Conservation (phyloP, 805 yeast genomes). For the Zygoascus bituminiphila region DNA sequence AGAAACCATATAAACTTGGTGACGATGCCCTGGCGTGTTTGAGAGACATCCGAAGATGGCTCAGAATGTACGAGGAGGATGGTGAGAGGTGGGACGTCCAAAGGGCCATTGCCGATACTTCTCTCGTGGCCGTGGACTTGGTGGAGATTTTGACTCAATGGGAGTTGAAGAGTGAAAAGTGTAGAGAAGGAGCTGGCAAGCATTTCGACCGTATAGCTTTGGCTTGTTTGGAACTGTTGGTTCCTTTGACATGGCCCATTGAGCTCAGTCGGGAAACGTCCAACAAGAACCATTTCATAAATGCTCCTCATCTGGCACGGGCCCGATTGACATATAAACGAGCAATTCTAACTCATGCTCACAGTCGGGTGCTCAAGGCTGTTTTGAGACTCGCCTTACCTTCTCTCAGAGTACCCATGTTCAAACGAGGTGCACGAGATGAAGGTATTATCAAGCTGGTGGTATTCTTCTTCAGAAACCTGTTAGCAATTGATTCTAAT, state of each 20-base stretch:
- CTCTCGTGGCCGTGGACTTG: constrained; percentile 64
- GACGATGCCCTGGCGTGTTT: constrained; percentile 82
- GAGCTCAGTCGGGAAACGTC: constrained; percentile 52
- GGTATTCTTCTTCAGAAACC: constrained; percentile 64
- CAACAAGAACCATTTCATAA: constrained; percentile 46
- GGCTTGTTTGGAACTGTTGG: constrained; percentile 69
- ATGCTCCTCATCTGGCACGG: constrained; percentile 52
- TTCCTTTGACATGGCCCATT: constrained; percentile 80
- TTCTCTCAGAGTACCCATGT: constrained; percentile 24
- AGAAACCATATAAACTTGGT: constrained; percentile 64
- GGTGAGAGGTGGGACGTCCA: constrained; percentile 72
- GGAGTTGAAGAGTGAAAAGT: constrained; percentile 36
- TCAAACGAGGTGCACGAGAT: constrained; percentile 60
- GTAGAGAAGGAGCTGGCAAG: constrained; percentile 12
- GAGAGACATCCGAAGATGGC: constrained; percentile 83
- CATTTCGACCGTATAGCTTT: constrained; percentile 56
- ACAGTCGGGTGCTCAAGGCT: constrained; percentile 60
- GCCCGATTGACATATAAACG: constrained; percentile 68
- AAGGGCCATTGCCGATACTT: constrained; percentile 74
- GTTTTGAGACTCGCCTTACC: constrained; percentile 62
- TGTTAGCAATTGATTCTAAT: constrained; percentile 49
- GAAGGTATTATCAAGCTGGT: constrained; percentile 64
- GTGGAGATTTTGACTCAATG: constrained; percentile 66
- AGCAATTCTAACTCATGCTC: constrained; percentile 46
- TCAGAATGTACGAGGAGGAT: constrained; percentile 71